Percentiles rank a stretch among this genome's conserved stretches.
Evolutionary conservation across 164 flowering plant species (phyloP).

Genomic region (Vitis vinifera): DNA sequence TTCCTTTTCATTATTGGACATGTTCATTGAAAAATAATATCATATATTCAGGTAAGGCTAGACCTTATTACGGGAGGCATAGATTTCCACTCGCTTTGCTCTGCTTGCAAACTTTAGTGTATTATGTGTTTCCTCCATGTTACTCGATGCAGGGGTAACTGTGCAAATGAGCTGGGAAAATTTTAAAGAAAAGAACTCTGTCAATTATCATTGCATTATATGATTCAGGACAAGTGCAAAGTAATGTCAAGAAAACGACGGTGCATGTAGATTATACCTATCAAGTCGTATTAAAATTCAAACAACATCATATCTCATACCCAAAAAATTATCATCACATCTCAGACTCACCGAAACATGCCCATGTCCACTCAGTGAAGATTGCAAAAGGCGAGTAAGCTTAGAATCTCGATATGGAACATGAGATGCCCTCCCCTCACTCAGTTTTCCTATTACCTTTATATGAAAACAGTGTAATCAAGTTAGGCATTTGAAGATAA

Average conservation of each 20-base stretch:
- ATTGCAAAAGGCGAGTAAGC: constrained; percentile 96
- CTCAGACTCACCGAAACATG: constrained; percentile 89
- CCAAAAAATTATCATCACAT: neutral
- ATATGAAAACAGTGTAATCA: constrained; percentile 22
- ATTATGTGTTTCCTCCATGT: constrained; percentile 97
- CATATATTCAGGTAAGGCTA: neutral
- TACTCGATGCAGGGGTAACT: constrained; percentile 98
- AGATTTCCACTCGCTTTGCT: constrained; percentile 94
- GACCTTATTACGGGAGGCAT: constrained; percentile 96
- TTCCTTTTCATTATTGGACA: neutral
- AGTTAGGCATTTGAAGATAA: constrained; percentile 4
- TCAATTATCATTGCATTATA: constrained; percentile 2
- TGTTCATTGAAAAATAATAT: neutral
- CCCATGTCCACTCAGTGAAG: constrained; percentile 95
- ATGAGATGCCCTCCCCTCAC: constrained; percentile 96
- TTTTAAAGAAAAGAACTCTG: constrained; percentile 2
- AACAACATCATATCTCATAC: constrained; percentile 2
- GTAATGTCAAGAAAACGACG: too few relatives aligned
- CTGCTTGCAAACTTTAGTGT: constrained; percentile 97
- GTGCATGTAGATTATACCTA: too few relatives aligned
- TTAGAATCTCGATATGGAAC: constrained; percentile 99
- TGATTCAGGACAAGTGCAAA: neutral
- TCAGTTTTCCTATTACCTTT: constrained; percentile 96
- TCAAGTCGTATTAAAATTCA: neutral
- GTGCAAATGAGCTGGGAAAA: constrained; percentile 88